phyloP scores from a whole-genome alignment of 208 protist genomes.

The Trypanosoma melophagium region DNA sequence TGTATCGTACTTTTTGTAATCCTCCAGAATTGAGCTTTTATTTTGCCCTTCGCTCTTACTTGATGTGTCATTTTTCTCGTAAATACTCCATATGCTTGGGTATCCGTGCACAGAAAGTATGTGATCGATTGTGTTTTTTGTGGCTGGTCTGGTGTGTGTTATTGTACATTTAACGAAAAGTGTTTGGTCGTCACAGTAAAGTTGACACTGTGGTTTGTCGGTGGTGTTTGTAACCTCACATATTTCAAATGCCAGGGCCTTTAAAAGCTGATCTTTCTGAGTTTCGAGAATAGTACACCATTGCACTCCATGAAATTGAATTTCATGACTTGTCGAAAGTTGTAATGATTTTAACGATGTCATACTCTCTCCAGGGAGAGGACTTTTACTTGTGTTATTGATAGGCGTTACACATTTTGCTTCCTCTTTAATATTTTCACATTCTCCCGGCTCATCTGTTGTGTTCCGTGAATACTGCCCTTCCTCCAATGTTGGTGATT shows the following conservation, averaged over 20 bases:
- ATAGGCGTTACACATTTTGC: not conserved
- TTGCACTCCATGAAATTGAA: conserved; percentile 30
- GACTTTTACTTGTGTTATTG: not conserved
- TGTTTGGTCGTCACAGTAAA: not conserved
- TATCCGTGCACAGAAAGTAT: conserved; percentile 14
- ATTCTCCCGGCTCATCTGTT: not conserved
- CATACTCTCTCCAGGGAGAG: not conserved
- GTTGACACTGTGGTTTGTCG: not conserved
- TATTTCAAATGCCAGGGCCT: conserved; percentile 16
- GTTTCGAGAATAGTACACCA: conserved; percentile 31
- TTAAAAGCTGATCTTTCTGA: conserved; percentile 5
- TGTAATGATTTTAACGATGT: not conserved
- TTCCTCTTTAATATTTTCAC: not conserved
- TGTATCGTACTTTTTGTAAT: not conserved
- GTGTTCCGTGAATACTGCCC: not conserved
- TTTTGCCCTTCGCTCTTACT: not conserved
- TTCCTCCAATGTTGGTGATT: not conserved
- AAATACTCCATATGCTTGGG: conserved; percentile 9
- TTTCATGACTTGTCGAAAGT: conserved; percentile 26
- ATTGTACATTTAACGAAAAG: not conserved
- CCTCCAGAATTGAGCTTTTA: not conserved
- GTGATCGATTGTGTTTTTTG: not conserved
- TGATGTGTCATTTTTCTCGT: not conserved
- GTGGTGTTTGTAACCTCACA: conserved; percentile 13
- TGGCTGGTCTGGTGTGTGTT: not conserved